Evolutionary conservation across 129 eudicot genomes (phyloP), one percentile per base, ranked within the genome.

Genomic region (Artemisia annua): DNA sequence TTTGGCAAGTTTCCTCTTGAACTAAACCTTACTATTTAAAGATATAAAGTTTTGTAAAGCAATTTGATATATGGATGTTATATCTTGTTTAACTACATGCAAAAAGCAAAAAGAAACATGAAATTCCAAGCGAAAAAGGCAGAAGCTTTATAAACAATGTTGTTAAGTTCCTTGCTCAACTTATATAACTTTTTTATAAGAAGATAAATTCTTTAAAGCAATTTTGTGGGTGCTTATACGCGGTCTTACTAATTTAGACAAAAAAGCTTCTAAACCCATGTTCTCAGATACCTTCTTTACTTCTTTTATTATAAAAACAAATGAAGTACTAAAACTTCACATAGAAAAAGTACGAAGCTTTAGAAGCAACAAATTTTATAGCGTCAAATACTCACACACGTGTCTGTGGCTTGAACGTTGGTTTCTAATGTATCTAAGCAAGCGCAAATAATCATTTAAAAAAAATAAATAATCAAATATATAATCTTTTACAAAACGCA

Each of bases 261-360:
- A 46, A 69, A 60, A 69, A 69, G 63, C 73, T 52, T 69, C 50
- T 15, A 60, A 60, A 60, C 43, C n/a, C 44, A 26, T 26, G 46
- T 60, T 60, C 64, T 57, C 32, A 57, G 11, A 57, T 16, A 18
- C 20, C 43, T 32, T 32, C 43, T 5, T 32, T 32, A 32, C 43
- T 35, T 35, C 8, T 35, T 35, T 35, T 35, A 35, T 35, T 5
- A 35, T 6, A 35, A 35, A 35, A 35, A 35, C 43, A 39, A 39
- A 39, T 39, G 46, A 39, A 39, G 46, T 7, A 39, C 46, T 39
- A 35, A 58, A 8, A 58, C 12, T 59, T 59, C 5, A 19, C 13
- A 59, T 3, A 12, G 15, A 52, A 52, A 52, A 15, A 52, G 57
- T 52, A 15, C 57, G 15, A 15, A 13, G 15, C 7, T 52, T 17